Evolutionary conservation across 192 early-diverging fungal species (phyloP).

Genomic region (Gamsiella multidivaricata): DNA sequence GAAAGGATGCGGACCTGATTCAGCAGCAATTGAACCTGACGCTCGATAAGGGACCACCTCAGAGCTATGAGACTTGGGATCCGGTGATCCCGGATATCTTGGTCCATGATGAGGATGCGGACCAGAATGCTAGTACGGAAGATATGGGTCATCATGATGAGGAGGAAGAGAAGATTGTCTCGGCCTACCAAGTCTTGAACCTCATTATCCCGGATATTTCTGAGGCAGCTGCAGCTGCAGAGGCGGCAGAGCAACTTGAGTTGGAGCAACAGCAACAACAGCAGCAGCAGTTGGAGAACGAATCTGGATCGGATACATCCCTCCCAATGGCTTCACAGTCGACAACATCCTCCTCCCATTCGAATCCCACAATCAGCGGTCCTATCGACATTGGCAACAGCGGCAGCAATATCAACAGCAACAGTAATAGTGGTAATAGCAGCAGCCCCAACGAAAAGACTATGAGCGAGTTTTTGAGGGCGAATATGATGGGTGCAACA

Average conservation of each 20-base stretch:
- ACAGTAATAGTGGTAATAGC: background rate
- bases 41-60: slow-evolving; percentile 46
- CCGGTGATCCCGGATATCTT: slow-evolving; percentile 48
- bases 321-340: background rate
- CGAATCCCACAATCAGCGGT: background rate
- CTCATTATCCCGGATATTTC: slow-evolving; percentile 53
- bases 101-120: slow-evolving; percentile 37
- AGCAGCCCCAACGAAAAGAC: slow-evolving; percentile 17
- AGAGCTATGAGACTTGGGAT: slow-evolving; percentile 49
- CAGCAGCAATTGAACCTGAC: slow-evolving; percentile 38
- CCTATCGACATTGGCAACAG: slow-evolving; percentile 6
- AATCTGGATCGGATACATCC: background rate
- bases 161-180: slow-evolving; percentile 53
- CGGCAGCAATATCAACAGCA: slow-evolving; percentile 8
- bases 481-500: slow-evolving; percentile 14
- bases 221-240: slow-evolving; percentile 37
- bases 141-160: slow-evolving; percentile 20
- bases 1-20: slow-evolving; percentile 19
- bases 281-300: slow-evolving; percentile 10
- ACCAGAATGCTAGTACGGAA: background rate
- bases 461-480: slow-evolving; percentile 21
- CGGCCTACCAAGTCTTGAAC: slow-evolving; percentile 39
- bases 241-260: slow-evolving; percentile 37
- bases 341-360: background rate
- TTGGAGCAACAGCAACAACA: slow-evolving; percentile 40